Base-by-base conservation (phyloP, 2,329 filamentous ascomycete genomes). In the Monilinia vaccinii-corymbosi region DNA sequence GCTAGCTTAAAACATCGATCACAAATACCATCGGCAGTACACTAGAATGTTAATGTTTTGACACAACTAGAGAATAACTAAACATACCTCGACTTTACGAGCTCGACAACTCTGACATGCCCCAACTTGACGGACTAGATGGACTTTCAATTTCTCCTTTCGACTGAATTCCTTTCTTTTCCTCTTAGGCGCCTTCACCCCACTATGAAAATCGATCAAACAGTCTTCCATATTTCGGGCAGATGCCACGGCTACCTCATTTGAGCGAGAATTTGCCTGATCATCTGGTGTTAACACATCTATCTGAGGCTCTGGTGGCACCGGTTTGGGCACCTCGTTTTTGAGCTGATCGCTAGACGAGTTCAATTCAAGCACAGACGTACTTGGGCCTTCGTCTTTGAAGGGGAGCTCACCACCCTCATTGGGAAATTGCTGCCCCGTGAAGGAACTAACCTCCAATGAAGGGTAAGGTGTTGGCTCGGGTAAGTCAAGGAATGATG, bases 41-140 rank as follows among this genome's bases (percentile, higher is more conserved):
- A 66, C 64, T 66, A 9, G 2, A 31, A 21, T 8, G 44, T 23
- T 32, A 64, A 44, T 59, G 49, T 13, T 36, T 13, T 32, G 11
- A 44, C 4, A 32, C n/a, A 53, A 44, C 14, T 44, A 25, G 0
- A 40, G 10, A 9, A 28, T 14, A 32, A 18, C 8, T 28, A 23
- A 49, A 44, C 53, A 32, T 45, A 66, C 63, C 44, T 63, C 56
- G 42, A 62, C 50, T 50, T 65, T 66, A 18, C 64, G 63, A 9
- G 58, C 56, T 32, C 58, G 51, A 32, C 63, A 65, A 28, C 52
- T 56, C 34, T 55, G 52, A 32, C 63, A 66, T 18, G 64, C 64
- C n/a, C 58, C 60, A 21, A 16, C 60, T 25, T 56, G 53, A 51
- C 64, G 60, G 28, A 66, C 64, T 14, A 23, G 16, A 32, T 61